Evolutionary conservation across 2,329 filamentous ascomycete genomes (phyloP).

Genomic region (Leptographium wingfieldii): DNA sequence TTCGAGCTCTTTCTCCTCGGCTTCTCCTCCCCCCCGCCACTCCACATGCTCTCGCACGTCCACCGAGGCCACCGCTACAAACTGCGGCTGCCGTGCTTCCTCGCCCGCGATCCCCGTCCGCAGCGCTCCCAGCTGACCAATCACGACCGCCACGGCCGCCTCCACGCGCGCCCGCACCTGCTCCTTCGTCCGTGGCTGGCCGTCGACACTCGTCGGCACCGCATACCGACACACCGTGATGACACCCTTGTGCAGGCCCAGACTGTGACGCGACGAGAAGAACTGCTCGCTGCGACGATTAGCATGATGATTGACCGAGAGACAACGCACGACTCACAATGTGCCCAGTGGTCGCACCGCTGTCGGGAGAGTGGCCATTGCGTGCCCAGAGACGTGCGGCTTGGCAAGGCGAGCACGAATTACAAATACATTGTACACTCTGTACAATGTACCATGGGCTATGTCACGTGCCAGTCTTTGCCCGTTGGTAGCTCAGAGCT

Average conservation of each 20-base stretch:
- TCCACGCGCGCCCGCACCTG: slow-evolving; percentile 18
- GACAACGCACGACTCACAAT: slow-evolving; percentile 3
- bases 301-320: not conserved
- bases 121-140: slow-evolving; percentile 33
- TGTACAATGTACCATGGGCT: no score
- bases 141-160: slow-evolving; percentile 25
- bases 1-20: slow-evolving; percentile 12
- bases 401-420: not conserved
- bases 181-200: slow-evolving; percentile 2
- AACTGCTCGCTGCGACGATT: slow-evolving; percentile 26
- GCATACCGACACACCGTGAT: slow-evolving; percentile 31
- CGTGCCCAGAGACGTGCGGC: not conserved
- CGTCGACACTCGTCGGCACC: slow-evolving; percentile 1
- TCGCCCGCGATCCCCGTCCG: slow-evolving; percentile 35
- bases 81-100: slow-evolving; percentile 28
- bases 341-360: slow-evolving; percentile 6
- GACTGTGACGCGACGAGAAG: slow-evolving; percentile 31
- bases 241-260: slow-evolving; percentile 36
- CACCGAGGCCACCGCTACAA: slow-evolving; percentile 29
- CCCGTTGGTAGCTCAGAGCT: no score
- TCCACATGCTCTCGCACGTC: slow-evolving; percentile 30
- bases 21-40: slow-evolving; percentile 13
- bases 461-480: no score
- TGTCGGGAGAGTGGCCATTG: not conserved
- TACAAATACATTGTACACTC: no score